Evolutionary conservation across 2,329 filamentous ascomycete species (phyloP), one percentile per base, ranked within the genome.

Genomic region (Cladosporium sp.): DNA sequence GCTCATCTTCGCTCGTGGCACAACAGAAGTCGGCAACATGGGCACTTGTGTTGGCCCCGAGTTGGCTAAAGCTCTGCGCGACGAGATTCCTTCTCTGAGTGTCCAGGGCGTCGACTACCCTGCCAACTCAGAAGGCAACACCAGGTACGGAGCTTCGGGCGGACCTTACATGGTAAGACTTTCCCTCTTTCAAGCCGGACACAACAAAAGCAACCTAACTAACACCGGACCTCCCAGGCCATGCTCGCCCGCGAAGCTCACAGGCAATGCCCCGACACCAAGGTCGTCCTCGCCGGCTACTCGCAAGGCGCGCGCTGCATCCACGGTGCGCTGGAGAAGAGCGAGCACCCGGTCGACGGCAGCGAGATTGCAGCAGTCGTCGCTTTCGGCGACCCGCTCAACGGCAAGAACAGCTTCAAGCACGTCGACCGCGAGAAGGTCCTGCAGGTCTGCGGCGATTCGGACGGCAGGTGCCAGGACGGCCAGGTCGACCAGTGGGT

Each of bases 1-100:
- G 3, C 74, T 86, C 58, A 81, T 87, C 69, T 87, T 85, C 68
- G 85, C 85, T n/a, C 81, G 85, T n/a, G 85, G 85, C 11, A 86
- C 85, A 8, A 81, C 79, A 3, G 83, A 86, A 71, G 44, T 67
- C 0, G 84, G 83, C 44, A 86, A 85, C 67, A 81, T 87, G 63
- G 85, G 85, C 16, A 74, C 73, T 23, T 66, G 82, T 3, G 78
- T 80, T 1, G 85, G 85, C 0, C 84, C 83, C 1, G 79, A 81
- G 0, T 82, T 85, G 69, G 82, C 83, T 67, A 72, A 78, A 37
- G 79, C 81, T 2, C 71, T 86, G 3, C 40, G 46, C 29, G 12
- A 49, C 1, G 29, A 35, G 16, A 58, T 58, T 11, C 44, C 62
- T 44, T 65, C 62, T 16, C 55, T 65, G 31, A 23, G 53, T 12